These are phyloP conservation scores for Fusarium sp. DNA, from an alignment of 2,329 filamentous ascomycete genomes.

Conservation along the genomic window DNA sequence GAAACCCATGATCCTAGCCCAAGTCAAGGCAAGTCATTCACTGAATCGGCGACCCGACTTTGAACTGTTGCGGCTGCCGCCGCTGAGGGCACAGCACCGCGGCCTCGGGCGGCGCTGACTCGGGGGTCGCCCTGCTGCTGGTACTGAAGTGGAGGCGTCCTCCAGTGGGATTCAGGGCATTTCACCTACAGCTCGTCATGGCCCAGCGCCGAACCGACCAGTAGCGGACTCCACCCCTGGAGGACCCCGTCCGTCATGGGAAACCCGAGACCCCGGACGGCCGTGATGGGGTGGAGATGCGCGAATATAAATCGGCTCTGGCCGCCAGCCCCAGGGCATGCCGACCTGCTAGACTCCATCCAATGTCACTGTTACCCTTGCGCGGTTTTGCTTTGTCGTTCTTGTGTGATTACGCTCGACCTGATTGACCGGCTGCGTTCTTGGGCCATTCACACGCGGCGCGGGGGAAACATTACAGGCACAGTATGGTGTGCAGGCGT, in stretches of 20 bases:
- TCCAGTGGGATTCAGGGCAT: constrained; percentile 33
- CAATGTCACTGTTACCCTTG: constrained; percentile 30
- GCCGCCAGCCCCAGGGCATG: constrained; percentile 19
- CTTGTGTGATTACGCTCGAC: constrained; percentile 5
- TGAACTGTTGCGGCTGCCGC: background rate
- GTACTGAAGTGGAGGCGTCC: background rate
- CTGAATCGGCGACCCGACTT: background rate
- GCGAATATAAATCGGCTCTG: constrained; percentile 52
- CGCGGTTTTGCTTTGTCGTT: constrained; percentile 6
- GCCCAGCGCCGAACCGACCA: background rate
- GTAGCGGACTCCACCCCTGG: constrained; percentile 9
- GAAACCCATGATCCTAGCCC: background rate
- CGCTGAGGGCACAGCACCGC: background rate
- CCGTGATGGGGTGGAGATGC: constrained; percentile 49
- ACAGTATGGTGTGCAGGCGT: constrained; percentile 1
- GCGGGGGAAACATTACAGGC: background rate
- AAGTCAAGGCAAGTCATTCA: constrained; percentile 7
- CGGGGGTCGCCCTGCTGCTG: background rate
- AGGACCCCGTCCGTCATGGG: constrained; percentile 20
- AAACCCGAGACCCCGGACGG: constrained; percentile 27
- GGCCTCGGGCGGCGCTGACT: constrained; percentile 20
- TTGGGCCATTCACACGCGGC: background rate
- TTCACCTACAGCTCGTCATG: constrained; percentile 1
- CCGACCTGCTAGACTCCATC: constrained; percentile 28
- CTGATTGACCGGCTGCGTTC: constrained; percentile 5